Evolutionary conservation across 2,329 filamentous ascomycete species (phyloP).

Genomic region (Diaporthe ampelina): DNA sequence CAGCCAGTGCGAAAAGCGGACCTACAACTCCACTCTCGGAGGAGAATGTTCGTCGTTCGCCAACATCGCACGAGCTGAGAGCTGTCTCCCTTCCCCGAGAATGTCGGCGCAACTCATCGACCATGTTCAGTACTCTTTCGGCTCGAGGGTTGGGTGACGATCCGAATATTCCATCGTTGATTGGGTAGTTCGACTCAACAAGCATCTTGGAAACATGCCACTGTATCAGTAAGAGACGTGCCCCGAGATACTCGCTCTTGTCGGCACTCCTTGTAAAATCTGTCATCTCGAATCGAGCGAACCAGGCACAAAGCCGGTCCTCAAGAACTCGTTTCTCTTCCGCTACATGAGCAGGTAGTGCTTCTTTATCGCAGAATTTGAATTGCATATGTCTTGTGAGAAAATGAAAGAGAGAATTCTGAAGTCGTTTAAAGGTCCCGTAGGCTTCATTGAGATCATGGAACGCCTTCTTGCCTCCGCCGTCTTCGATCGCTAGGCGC

Average conservation of each 20-base stretch:
- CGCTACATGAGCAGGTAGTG: neutral
- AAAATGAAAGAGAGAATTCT: neutral
- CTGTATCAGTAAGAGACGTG: neutral
- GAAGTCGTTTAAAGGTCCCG: neutral
- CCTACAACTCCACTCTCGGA: neutral
- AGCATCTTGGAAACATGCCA: slow-evolving; percentile 15
- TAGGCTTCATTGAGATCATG: neutral
- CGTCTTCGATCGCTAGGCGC: neutral
- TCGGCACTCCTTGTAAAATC: neutral
- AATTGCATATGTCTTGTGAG: neutral
- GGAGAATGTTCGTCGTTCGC: neutral
- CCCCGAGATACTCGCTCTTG: too few relatives aligned
- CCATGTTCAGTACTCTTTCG: neutral
- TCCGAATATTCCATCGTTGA: neutral
- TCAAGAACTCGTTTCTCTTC: neutral
- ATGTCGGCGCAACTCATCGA: neutral
- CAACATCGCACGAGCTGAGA: rapidly evolving
- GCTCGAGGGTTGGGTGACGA: neutral
- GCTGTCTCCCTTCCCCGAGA: neutral
- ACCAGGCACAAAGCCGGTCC: neutral
- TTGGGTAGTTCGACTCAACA: neutral
- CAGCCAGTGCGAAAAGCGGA: neutral
- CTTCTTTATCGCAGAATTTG: neutral
- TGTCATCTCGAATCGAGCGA: neutral
- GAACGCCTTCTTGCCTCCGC: neutral